These are phyloP conservation scores for Rhododendron henanense DNA, from an alignment of 148 eudicot species.

Conservation along the genomic window DNA sequence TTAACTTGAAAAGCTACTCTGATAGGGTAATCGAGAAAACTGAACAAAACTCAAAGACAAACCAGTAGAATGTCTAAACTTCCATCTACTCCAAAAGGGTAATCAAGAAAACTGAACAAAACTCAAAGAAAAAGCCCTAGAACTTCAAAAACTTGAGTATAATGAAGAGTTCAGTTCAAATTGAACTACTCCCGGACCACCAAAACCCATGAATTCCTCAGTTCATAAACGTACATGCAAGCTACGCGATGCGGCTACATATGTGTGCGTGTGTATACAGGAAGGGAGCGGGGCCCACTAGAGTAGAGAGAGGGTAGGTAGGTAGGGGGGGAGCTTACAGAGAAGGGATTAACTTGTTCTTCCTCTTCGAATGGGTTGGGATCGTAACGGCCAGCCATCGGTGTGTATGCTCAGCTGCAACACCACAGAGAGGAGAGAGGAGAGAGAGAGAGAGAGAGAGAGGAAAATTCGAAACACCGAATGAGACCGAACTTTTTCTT, in stretches of 20 bases:
- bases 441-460: background rate
- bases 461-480: no score
- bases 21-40: background rate
- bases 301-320: background rate
- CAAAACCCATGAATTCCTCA: background rate
- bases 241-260: background rate
- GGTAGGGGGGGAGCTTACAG: constrained; percentile 27
- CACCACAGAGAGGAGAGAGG: background rate
- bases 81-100: no score
- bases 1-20: background rate
- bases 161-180: background rate
- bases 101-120: background rate
- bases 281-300: background rate
- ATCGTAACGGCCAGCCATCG: constrained; percentile 46
- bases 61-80: background rate
- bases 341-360: constrained; percentile 55
- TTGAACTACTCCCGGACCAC: background rate
- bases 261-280: background rate
- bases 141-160: background rate
- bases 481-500: background rate
- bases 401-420: background rate
- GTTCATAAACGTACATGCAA: background rate
- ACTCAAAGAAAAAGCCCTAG: no score
- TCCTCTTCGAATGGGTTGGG: constrained; percentile 59
- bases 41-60: background rate